Conservation (phyloP, 1,139 yeast genomes). For the Blastobotrys indianensis region DNA sequence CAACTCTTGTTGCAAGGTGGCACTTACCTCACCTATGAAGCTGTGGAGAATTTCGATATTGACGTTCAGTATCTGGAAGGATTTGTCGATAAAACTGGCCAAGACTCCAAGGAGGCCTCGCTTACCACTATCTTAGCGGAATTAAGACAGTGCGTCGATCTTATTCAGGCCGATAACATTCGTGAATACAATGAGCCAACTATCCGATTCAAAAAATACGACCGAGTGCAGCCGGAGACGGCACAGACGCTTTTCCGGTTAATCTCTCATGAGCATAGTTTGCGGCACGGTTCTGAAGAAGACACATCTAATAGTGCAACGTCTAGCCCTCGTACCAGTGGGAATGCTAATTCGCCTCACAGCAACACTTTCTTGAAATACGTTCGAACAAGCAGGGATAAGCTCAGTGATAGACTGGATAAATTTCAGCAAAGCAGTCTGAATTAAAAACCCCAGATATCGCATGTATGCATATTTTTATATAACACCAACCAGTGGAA, state of each 20-base stretch:
- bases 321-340: slow-evolving; percentile 7
- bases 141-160: slow-evolving; percentile 56
- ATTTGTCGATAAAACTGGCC: slow-evolving; percentile 41
- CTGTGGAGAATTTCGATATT: slow-evolving; percentile 54
- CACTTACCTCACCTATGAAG: slow-evolving; percentile 38
- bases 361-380: slow-evolving; percentile 19
- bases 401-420: slow-evolving; percentile 17
- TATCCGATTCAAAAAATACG: slow-evolving; percentile 52
- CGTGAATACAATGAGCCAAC: slow-evolving; percentile 50
- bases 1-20: slow-evolving; percentile 50
- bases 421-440: neutral
- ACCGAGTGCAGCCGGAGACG: slow-evolving; percentile 54
- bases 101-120: slow-evolving; percentile 31
- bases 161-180: slow-evolving; percentile 45
- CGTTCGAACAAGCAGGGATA: slow-evolving; percentile 21
- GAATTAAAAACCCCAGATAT: neutral
- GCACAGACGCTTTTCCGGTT: slow-evolving; percentile 49
- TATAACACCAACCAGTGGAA: neutral
- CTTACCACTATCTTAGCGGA: slow-evolving; percentile 47
- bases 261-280: slow-evolving; percentile 19
- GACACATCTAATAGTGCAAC: slow-evolving; percentile 5
- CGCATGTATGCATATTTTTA: neutral
- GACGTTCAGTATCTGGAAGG: slow-evolving; percentile 58
- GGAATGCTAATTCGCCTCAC: neutral
- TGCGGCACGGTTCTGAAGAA: slow-evolving; percentile 7